A percentile compares a stretch with the other conserved stretches of the same genome.
phyloP scores from a whole-genome alignment of 2,329 filamentous ascomycete species.

The Diaporthe sp. region DNA sequence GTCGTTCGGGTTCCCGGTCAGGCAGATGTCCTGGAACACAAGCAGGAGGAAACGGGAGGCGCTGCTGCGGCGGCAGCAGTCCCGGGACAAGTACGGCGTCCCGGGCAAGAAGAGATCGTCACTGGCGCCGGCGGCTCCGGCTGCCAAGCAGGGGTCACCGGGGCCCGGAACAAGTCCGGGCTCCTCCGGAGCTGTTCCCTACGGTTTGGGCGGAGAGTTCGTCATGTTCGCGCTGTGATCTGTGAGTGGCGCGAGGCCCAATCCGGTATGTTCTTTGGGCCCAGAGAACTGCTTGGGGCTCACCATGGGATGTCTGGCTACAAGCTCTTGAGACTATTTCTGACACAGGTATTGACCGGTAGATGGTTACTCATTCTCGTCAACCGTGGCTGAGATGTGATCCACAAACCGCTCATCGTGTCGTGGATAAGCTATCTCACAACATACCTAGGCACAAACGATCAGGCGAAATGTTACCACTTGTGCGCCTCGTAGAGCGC shows the following conservation, averaged over 20 bases:
- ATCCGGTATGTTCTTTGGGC: background rate
- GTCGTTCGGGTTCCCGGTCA: conserved; percentile 17
- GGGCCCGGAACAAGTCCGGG: background rate
- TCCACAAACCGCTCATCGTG: too few relatives aligned
- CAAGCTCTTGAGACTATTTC: background rate
- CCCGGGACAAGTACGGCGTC: conserved; percentile 2
- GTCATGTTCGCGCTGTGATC: conserved; percentile 5
- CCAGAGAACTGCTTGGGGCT: background rate
- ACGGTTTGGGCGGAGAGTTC: conserved; percentile 1
- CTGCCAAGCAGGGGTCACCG: background rate
- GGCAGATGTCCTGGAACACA: conserved; percentile 19
- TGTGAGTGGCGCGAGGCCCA: background rate
- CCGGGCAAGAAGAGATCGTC: background rate
- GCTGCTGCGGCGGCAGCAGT: background rate
- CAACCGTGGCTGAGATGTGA: too few relatives aligned
- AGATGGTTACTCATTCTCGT: too few relatives aligned
- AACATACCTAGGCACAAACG: too few relatives aligned
- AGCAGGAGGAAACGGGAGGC: conserved; percentile 17
- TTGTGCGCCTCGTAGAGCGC: too few relatives aligned
- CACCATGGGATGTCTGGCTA: background rate
- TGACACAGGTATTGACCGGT: too few relatives aligned
- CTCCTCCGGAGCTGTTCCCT: background rate
- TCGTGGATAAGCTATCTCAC: too few relatives aligned
- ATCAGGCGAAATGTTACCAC: too few relatives aligned
- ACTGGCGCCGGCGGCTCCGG: background rate